Conservation (phyloP, 495 filamentous ascomycete genomes). For the Penicillium tannophilum region DNA sequence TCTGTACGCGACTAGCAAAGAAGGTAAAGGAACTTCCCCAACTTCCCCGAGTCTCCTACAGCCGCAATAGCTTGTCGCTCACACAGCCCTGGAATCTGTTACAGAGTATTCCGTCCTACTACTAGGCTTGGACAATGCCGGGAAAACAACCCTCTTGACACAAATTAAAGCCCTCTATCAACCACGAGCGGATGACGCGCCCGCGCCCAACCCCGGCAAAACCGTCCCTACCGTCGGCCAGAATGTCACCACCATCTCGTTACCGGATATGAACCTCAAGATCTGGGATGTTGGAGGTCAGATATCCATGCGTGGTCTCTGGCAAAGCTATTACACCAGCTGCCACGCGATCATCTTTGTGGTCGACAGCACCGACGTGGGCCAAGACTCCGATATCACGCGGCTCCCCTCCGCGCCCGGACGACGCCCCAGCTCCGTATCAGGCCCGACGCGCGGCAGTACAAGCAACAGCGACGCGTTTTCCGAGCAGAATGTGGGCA, state of each 20-base stretch:
- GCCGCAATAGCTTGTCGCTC: neutral
- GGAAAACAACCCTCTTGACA: conserved; percentile 97
- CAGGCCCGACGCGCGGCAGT: conserved; percentile 24
- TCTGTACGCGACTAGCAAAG: conserved; percentile 91
- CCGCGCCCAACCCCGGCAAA: conserved; percentile 55
- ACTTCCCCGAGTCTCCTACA: neutral
- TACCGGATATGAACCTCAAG: conserved; percentile 93
- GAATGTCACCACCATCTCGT: conserved; percentile 86
- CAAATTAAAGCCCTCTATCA: conserved; percentile 89
- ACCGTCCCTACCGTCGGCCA: conserved; percentile 98
- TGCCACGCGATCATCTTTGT: conserved; percentile 98
- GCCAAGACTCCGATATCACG: conserved; percentile 64
- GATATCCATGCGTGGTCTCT: conserved; percentile 81
- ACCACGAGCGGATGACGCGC: conserved; percentile 57
- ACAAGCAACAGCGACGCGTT: conserved; percentile 25
- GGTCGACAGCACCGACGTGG: conserved; percentile 90
- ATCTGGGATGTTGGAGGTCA: conserved; percentile 99
- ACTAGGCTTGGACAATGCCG: conserved; percentile 95
- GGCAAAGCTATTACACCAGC: conserved; percentile 92
- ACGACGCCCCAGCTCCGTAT: conserved; percentile 35
- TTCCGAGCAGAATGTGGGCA: conserved; percentile 39
- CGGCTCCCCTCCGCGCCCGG: conserved; percentile 28
- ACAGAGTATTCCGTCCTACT: conserved; percentile 96
- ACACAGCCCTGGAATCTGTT: neutral
- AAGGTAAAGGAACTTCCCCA: conserved; percentile 56